Conservation (phyloP, 176 grass and related monocot species). For the Secale cereale region DNA sequence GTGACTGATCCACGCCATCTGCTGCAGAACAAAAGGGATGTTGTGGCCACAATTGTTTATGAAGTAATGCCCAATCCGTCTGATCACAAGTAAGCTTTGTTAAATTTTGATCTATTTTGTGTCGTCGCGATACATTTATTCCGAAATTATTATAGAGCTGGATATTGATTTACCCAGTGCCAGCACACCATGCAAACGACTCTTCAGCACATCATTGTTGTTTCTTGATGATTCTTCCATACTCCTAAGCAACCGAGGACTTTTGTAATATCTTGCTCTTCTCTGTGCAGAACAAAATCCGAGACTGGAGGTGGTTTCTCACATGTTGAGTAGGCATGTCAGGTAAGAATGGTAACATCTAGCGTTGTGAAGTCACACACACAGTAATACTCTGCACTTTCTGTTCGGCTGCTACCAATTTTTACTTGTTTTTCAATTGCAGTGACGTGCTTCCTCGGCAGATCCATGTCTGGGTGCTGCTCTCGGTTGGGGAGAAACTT, state of each 20-base stretch:
- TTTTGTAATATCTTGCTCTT: constrained; percentile 3
- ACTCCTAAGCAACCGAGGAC: background rate
- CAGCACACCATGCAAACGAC: background rate
- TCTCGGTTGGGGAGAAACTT: background rate
- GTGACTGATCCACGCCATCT: constrained; percentile 2
- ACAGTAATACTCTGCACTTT: background rate
- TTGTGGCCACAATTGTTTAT: constrained; percentile 97
- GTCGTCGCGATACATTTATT: background rate
- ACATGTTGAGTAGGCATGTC: constrained; percentile 63
- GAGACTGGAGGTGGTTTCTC: constrained; percentile 60
- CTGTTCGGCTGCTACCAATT: background rate
- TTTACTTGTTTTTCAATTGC: background rate
- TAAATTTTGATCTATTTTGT: constrained; percentile 6
- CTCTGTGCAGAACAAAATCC: constrained; percentile 58
- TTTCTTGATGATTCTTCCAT: background rate
- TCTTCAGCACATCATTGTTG: background rate
- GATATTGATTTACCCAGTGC: background rate
- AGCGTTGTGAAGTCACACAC: background rate
- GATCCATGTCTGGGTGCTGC: constrained; percentile 5
- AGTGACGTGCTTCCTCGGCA: background rate
- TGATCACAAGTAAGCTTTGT: constrained; percentile 87
- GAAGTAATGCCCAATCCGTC: constrained; percentile 94
- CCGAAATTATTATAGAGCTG: background rate
- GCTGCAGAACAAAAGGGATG: constrained; percentile 92
- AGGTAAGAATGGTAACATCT: constrained; percentile 27